Evolutionary conservation across 129 eudicot species (phyloP).

Genomic region (Helianthus tuberosus): DNA sequence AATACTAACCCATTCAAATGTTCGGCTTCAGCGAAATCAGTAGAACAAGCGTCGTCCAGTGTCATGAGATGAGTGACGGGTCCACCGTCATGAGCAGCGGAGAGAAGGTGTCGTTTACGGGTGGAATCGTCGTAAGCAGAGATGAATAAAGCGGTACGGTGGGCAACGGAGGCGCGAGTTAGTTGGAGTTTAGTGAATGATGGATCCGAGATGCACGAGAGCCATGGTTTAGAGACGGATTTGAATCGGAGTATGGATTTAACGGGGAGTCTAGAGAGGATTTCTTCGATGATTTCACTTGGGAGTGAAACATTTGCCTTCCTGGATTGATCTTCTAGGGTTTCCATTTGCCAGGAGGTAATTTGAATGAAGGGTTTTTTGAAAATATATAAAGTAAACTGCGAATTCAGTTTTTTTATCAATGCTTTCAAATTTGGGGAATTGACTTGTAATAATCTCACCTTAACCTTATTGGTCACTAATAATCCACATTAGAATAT

Average conservation of each 20-base stretch:
- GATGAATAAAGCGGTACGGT: not conserved
- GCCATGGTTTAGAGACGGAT: slow-evolving; percentile 21
- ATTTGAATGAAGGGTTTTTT: too few species aligned
- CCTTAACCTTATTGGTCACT: too few species aligned
- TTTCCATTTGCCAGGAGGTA: too few species aligned
- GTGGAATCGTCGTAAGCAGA: not conserved
- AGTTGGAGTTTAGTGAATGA: slow-evolving; percentile 20
- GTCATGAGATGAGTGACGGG: too few species aligned
- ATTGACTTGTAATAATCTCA: too few species aligned
- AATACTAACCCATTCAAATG: slow-evolving; percentile 16
- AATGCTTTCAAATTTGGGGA: too few species aligned
- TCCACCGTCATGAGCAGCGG: not conserved
- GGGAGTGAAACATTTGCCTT: not conserved
- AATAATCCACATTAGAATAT: too few species aligned
- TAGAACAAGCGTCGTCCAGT: not conserved
- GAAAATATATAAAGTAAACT: too few species aligned
- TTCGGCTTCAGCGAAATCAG: not conserved
- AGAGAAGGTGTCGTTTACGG: not conserved
- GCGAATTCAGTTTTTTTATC: too few species aligned
- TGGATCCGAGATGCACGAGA: slow-evolving; percentile 2
- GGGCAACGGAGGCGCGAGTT: not conserved
- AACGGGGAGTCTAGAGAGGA: slow-evolving; percentile 3
- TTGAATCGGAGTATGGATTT: slow-evolving; percentile 5
- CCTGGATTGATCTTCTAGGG: too few species aligned
- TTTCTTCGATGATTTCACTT: not conserved